Evolutionary conservation across 768 basidiomycete species (phyloP).

Genomic region (Russula sp.): DNA sequence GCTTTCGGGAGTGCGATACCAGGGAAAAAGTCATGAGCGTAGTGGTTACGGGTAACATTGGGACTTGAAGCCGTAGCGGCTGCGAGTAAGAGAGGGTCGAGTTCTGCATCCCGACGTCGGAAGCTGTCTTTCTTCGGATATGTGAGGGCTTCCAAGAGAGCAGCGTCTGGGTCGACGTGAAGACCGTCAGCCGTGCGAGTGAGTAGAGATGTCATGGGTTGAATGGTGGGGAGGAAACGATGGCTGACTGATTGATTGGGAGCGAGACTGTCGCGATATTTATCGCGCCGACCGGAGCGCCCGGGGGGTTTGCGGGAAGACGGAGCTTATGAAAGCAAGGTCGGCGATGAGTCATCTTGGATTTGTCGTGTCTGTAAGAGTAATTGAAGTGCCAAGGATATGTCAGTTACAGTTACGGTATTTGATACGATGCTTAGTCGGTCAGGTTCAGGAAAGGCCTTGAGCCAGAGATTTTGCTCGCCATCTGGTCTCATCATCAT

Average conservation of each 20-base stretch:
- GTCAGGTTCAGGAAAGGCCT: no score
- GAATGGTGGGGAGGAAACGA: not conserved
- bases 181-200: constrained; percentile 34
- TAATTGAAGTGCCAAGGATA: no score
- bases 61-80: constrained; percentile 72
- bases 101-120: constrained; percentile 62
- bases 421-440: not conserved
- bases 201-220: constrained; percentile 33
- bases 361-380: not conserved
- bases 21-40: constrained; percentile 76
- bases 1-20: constrained; percentile 50
- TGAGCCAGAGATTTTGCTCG: no score
- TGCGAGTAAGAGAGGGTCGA: constrained; percentile 78
- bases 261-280: constrained; percentile 13
- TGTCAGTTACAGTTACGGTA: no score
- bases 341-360: not conserved
- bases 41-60: constrained; percentile 81
- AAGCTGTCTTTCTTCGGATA: constrained; percentile 46
- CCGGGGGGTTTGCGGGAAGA: no score
- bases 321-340: constrained; percentile 3
- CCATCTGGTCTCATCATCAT: no score
- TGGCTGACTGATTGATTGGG: not conserved
- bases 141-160: constrained; percentile 65
- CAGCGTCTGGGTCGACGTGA: constrained; percentile 48
- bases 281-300: constrained; percentile 3